phyloP scores from a whole-genome alignment of 176 grass and related monocot genomes.

The Hordeum marinum region DNA sequence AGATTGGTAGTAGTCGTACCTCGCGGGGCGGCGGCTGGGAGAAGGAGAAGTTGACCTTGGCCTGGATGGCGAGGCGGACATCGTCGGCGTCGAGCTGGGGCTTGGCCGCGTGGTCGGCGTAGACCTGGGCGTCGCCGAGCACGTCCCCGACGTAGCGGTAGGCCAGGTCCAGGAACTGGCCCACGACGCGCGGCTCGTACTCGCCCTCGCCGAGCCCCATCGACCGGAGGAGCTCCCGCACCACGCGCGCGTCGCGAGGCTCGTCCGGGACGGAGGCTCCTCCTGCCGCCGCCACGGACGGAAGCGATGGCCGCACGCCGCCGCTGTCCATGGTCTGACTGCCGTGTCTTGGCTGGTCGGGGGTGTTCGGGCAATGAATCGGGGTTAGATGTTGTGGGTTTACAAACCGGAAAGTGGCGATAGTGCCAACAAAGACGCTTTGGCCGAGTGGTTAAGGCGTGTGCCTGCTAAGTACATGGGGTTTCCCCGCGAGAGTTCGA shows the following conservation, averaged over 20 bases:
- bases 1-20: slow-evolving; percentile 30
- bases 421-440: slow-evolving; percentile 39
- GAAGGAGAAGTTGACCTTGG: slow-evolving; percentile 96
- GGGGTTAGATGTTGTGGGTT: too few relatives aligned
- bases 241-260: slow-evolving; percentile 73
- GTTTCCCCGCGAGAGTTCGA: slow-evolving; percentile 99
- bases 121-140: slow-evolving; percentile 75
- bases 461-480: slow-evolving; percentile 99
- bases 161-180: slow-evolving; percentile 87
- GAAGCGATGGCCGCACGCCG: slow-evolving; percentile 26
- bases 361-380: neutral
- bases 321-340: slow-evolving; percentile 36
- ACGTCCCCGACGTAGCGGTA: slow-evolving; percentile 94
- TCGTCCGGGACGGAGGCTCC: slow-evolving; percentile 43
- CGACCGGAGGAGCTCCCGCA: slow-evolving; percentile 84
- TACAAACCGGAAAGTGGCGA: too few relatives aligned
- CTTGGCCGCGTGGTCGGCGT: slow-evolving; percentile 88
- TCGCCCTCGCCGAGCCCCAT: slow-evolving; percentile 85
- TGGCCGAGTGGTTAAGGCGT: slow-evolving; percentile 99
- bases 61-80: slow-evolving; percentile 79
- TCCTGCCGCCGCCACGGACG: neutral
- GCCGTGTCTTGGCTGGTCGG: neutral
- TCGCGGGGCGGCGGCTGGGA: slow-evolving; percentile 94
- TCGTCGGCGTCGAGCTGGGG: slow-evolving; percentile 76
- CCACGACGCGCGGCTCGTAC: slow-evolving; percentile 88